Base-by-base conservation (phyloP, 2,329 filamentous ascomycete species). In the Colletotrichum sp. region DNA sequence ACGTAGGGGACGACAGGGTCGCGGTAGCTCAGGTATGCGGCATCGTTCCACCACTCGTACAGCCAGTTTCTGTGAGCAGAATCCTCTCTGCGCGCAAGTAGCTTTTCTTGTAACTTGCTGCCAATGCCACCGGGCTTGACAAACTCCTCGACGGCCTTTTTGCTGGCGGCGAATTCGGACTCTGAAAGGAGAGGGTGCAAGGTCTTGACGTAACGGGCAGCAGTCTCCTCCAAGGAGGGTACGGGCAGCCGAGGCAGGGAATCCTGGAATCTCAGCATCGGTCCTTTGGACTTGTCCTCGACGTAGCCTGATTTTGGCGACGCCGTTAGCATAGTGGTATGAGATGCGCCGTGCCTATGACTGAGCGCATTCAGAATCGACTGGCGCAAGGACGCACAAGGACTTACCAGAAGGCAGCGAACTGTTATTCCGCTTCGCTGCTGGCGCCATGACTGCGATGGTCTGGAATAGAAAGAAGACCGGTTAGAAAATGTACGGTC, bases 1-100 rank as follows among this genome's bases (percentile, higher is more conserved):
- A 99, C 97, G 84, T 99, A 99, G 77, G 97, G 97, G 22, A 99
- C 95, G 63, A 99, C 95, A 13, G 97, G 97, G 85, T 99, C 97
- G 79, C 96, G 94, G 89, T 99, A 99, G 79, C 88, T 91, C 79
- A 99, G 92, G 87, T 99, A 99, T 75, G 97, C 97, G 6, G 93
- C 92, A 69, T 98, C 92, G 85, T 99, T 99, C 97, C 97, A 99
- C 97, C 97, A 99, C 80, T 99, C 96, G 80, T 94, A 93, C 73
- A 99, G 90, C 97, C 97, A 99, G 87, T 99, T 99, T 88, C 94
- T 95, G 83, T 91, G 88, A 78, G 94, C 93, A 66, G 96, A 93
- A 79, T 98, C 92, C 80, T 95, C 94, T 77, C 95, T 92, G 78
- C 93, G 92, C 75, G 94, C 95, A 68, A 96, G 82, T 79, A 99